Evolutionary conservation across 371 early-diverging fungal genomes (phyloP).

Genomic region (Blakeslea trispora): DNA sequence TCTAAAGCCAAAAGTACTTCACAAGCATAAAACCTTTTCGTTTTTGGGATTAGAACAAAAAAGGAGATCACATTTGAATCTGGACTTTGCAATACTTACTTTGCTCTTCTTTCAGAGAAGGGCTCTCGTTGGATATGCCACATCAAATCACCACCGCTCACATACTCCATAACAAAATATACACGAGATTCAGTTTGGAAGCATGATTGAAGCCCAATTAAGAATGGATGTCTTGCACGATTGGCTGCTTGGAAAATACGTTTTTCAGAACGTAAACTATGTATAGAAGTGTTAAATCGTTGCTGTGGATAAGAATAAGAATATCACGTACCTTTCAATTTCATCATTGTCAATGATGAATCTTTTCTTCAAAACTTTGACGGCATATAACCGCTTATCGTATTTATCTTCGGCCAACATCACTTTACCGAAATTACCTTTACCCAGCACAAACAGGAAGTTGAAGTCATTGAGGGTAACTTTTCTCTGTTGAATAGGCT

Average conservation of each 20-base stretch:
- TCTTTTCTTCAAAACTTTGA: constrained; percentile 98
- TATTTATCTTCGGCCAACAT: constrained; percentile 94
- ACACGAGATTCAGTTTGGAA: constrained; percentile 95
- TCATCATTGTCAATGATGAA: constrained; percentile 94
- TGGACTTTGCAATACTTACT: constrained; percentile 34
- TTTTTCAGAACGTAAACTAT: constrained; percentile 89
- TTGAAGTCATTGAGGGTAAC: constrained; percentile 82
- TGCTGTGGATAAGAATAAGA: background rate
- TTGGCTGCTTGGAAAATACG: constrained; percentile 91
- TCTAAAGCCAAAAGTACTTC: constrained; percentile 95
- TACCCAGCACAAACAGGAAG: constrained; percentile 94
- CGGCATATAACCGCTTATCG: constrained; percentile 85
- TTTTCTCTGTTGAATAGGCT: constrained; percentile 9
- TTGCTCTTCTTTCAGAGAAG: constrained; percentile 87
- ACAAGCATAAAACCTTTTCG: constrained; percentile 88
- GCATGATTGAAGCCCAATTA: constrained; percentile 94
- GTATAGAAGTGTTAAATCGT: background rate
- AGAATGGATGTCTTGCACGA: constrained; percentile 93
- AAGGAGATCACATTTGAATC: background rate
- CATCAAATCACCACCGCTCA: constrained; percentile 99
- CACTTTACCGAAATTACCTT: constrained; percentile 98
- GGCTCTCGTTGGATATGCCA: constrained; percentile 91
- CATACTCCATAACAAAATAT: constrained; percentile 99
- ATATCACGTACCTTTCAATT: constrained; percentile 64
- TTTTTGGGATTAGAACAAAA: background rate